A percentile compares a stretch with the other conserved stretches of the same genome.
Conservation (phyloP, 2,329 filamentous ascomycete genomes). For the Blastomyces gilchristii region DNA sequence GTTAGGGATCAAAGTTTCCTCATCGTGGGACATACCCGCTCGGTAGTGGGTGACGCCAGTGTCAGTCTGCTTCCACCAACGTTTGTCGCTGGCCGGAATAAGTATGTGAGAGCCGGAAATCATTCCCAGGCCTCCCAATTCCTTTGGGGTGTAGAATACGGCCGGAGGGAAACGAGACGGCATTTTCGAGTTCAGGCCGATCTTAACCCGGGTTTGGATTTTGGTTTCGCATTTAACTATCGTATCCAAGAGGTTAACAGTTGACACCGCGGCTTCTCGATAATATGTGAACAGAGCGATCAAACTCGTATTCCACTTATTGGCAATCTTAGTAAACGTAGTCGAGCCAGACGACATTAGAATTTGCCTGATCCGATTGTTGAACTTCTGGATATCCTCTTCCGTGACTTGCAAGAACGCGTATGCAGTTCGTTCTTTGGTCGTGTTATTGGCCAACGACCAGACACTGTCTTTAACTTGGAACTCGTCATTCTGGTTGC, state of each 20-base stretch:
- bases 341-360: slow-evolving; percentile 99
- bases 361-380: slow-evolving; percentile 96
- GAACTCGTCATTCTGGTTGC: slow-evolving; percentile 94
- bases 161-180: slow-evolving; percentile 95
- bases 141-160: slow-evolving; percentile 98
- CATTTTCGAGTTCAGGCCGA: slow-evolving; percentile 98
- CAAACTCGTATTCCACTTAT: slow-evolving; percentile 98
- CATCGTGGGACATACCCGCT: slow-evolving; percentile 94
- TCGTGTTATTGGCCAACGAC: slow-evolving; percentile 92
- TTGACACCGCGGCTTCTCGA: slow-evolving; percentile 91
- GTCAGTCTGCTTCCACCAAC: slow-evolving; percentile 97
- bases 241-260: slow-evolving; percentile 84
- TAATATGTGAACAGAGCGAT: slow-evolving; percentile 99
- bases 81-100: slow-evolving; percentile 93
- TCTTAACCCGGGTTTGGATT: slow-evolving; percentile 98
- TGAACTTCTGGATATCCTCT: slow-evolving; percentile 97
- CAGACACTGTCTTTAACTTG: slow-evolving; percentile 96
- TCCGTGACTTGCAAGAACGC: slow-evolving; percentile 97
- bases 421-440: slow-evolving; percentile 92
- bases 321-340: slow-evolving; percentile 98
- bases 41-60: slow-evolving; percentile 94
- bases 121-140: slow-evolving; percentile 94
- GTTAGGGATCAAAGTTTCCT: slow-evolving; percentile 95
- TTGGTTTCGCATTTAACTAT: slow-evolving; percentile 99
- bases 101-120: slow-evolving; percentile 97